phyloP scores from a whole-genome alignment of 2,329 filamentous ascomycete genomes.

The Trichoderma arundinaceum region DNA sequence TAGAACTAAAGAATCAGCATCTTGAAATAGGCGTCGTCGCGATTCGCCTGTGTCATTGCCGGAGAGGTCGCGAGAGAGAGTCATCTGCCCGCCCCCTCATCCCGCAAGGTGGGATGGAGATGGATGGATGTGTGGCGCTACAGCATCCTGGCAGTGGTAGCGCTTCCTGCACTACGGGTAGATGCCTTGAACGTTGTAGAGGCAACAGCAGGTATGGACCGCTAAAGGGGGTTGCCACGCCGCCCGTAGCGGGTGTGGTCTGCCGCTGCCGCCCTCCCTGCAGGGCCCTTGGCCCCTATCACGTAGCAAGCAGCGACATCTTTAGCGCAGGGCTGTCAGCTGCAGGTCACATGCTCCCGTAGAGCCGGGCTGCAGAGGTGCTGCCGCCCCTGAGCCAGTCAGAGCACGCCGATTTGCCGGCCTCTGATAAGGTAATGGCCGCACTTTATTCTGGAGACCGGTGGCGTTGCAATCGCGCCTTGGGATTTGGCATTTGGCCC shows the following conservation, averaged over 20 bases:
- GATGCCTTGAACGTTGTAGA: neutral
- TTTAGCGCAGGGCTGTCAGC: constrained; percentile 30
- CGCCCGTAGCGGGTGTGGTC: constrained; percentile 13
- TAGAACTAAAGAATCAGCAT: constrained; percentile 2
- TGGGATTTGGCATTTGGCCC: constrained; percentile 6
- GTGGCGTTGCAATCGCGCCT: constrained; percentile 11
- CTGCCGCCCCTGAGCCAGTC: constrained; percentile 18
- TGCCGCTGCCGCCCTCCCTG: constrained; percentile 1
- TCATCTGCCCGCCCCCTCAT: constrained; percentile 27
- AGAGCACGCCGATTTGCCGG: constrained; percentile 9
- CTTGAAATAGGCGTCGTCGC: neutral
- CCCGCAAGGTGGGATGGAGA: neutral
- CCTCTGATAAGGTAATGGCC: constrained; percentile 1
- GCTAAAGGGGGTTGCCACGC: neutral
- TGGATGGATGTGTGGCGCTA: too few species aligned
- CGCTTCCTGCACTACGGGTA: neutral
- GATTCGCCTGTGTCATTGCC: neutral
- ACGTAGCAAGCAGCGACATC: neutral
- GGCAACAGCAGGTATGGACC: neutral
- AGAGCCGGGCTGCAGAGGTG: neutral
- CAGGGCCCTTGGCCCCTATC: neutral
- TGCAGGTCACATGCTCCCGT: constrained; percentile 26
- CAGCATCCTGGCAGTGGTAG: too few species aligned
- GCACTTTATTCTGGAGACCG: constrained; percentile 21
- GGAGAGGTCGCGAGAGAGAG: constrained; percentile 13